Evolutionary conservation across 2,329 filamentous ascomycete species (phyloP).

Genomic region (Amauroascus verrucosus): DNA sequence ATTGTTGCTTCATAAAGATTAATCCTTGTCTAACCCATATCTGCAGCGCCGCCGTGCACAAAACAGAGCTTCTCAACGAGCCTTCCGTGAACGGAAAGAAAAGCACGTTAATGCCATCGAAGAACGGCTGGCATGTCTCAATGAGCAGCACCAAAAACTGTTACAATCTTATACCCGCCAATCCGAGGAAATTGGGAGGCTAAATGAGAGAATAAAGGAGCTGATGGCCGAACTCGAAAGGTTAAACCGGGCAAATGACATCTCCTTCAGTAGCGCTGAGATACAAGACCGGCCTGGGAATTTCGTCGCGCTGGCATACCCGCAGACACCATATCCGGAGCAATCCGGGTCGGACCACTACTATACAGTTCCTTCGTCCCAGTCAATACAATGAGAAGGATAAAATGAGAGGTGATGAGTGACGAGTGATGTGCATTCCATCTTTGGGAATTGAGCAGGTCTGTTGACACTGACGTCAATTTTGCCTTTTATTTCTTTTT

Average conservation of each 20-base stretch:
- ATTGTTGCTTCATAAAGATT: neutral
- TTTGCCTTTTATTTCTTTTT: neutral
- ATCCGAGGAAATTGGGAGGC: constrained; percentile 22
- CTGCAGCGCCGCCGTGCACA: constrained; percentile 80
- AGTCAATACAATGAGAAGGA: neutral
- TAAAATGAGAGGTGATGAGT: neutral
- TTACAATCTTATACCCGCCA: constrained; percentile 26
- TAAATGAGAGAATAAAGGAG: constrained; percentile 22
- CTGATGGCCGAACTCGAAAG: constrained; percentile 21
- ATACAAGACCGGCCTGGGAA: neutral
- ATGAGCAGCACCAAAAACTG: constrained; percentile 25
- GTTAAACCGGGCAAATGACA: constrained; percentile 12
- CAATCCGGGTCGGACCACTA: neutral
- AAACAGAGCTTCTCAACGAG: constrained; percentile 75
- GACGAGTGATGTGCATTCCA: neutral
- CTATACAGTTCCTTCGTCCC: neutral
- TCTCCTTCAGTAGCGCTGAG: neutral
- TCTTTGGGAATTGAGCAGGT: neutral
- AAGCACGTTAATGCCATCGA: constrained; percentile 78
- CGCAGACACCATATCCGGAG: neutral
- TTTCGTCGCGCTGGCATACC: neutral
- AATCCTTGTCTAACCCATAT: constrained; percentile 7
- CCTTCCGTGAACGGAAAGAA: constrained; percentile 81
- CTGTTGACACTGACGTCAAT: neutral
- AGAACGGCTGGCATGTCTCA: constrained; percentile 59